These are phyloP conservation scores for Moesziomyces sp. DNA, from an alignment of 1,284 basidiomycete species.

Conservation along the genomic window DNA sequence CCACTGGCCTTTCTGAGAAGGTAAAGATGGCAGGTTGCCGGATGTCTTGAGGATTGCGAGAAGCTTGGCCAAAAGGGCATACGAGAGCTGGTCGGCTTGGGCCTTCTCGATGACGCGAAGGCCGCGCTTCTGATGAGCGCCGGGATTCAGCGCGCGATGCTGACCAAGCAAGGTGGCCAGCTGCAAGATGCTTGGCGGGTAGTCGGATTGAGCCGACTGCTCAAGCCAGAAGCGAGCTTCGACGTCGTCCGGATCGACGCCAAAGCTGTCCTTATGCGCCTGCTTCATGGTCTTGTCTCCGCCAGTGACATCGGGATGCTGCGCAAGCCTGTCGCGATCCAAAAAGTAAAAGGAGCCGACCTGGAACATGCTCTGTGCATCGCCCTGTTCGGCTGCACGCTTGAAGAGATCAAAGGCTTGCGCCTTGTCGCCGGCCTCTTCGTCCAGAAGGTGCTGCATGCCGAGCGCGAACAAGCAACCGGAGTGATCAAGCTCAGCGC, in stretches of 20 bases:
- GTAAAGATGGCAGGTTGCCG: constrained; percentile 39
- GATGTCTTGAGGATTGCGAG: constrained; percentile 45
- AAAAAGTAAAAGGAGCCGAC: constrained; percentile 56
- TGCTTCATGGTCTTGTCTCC: constrained; percentile 43
- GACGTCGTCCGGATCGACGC: constrained; percentile 51
- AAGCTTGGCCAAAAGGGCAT: constrained; percentile 42
- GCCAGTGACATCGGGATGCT: constrained; percentile 30
- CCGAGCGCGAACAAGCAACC: constrained; percentile 39
- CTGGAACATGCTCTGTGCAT: constrained; percentile 59
- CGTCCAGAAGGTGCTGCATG: constrained; percentile 24
- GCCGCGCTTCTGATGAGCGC: constrained; percentile 7
- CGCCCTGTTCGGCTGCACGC: constrained; percentile 53
- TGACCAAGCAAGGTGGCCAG: constrained; percentile 36
- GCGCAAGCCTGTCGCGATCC: constrained; percentile 38
- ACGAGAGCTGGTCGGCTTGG: constrained; percentile 41
- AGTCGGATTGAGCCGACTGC: constrained; percentile 35
- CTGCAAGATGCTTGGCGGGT: constrained; percentile 41
- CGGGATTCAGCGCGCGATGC: constrained; percentile 30
- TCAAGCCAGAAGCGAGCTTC: constrained; percentile 57
- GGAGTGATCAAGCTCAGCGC: constrained; percentile 43
- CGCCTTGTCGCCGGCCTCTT: constrained; percentile 18
- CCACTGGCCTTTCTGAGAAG: constrained; percentile 45
- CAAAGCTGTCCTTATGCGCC: constrained; percentile 46
- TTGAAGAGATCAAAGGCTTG: constrained; percentile 47
- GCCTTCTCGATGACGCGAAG: constrained; percentile 21